Base-by-base conservation (phyloP, 495 filamentous ascomycete genomes). In the Lasiosphaeria miniovina region DNA sequence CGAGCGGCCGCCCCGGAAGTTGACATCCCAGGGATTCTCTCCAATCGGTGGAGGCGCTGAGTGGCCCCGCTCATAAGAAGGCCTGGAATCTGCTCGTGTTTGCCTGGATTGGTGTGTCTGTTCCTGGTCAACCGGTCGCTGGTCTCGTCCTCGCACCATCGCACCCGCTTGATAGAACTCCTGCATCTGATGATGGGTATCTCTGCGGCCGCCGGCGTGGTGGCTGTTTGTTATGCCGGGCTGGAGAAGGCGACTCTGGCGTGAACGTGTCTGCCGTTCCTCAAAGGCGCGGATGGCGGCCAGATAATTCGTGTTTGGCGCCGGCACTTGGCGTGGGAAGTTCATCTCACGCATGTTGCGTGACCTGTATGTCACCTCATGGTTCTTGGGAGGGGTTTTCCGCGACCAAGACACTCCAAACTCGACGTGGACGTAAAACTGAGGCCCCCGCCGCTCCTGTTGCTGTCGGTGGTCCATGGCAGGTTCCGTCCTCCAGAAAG, bases 41-140 rank as follows among this genome's bases (percentile, higher is more conserved):
- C 72, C 73, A 52, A 76, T 68, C 0, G 74, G 72, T 6, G 77
- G 77, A 14, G 76, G 76, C 7, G 77, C 76, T 15, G 77, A 79
- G 45, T 68, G 68, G 17, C 76, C 76, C 24, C 77, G 68, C 50
- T 75, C 76, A 48, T 73, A 68, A 17, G 66, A 68, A 2, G 66
- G 52, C 36, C 55, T 62, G 10, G 73, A 72, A 8, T 68, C 69
- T 8, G 66, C 69, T 33, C 66, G 60, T 31, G 71, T 61, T 12
- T 40, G 61, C 49, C 60, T 24, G 24, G 24, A 24, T 2, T 24
- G 24, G 24, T 24, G 71, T 56, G 55, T 54, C 31, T 61, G 59
- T 35, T 68, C 71, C 55, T 61, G 60, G 54, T 48, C 65, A 40
- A 49, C 54, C 55, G 58, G 66, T 31, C 64, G 58, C 40, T 62